Percentiles rank a stretch among this genome's conserved stretches.
Conservation (phyloP, 768 basidiomycete genomes). For the Coprinellus aureogranulatus region DNA sequence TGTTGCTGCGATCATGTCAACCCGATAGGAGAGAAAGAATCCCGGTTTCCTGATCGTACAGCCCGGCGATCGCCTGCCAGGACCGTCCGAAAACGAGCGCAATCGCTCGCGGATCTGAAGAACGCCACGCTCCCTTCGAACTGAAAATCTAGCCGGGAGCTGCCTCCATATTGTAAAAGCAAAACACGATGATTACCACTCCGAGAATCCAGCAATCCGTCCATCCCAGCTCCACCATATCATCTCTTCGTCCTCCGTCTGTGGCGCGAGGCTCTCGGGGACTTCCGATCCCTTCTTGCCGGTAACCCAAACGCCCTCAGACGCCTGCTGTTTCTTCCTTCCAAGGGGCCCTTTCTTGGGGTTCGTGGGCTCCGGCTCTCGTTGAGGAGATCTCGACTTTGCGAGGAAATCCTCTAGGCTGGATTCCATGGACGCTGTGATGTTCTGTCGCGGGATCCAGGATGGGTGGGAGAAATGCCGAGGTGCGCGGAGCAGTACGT, state of each 20-base stretch:
- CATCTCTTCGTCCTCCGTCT: constrained; percentile 43
- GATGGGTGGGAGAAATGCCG: constrained; percentile 45
- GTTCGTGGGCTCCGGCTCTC: background rate
- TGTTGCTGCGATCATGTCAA: no score
- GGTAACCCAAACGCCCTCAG: constrained; percentile 52
- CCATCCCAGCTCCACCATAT: constrained; percentile 68
- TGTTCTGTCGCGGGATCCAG: constrained; percentile 47
- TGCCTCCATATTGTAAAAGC: no score
- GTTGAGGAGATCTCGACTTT: constrained; percentile 23
- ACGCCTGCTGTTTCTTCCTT: constrained; percentile 22
- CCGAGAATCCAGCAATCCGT: constrained; percentile 48
- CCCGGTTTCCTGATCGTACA: no score
- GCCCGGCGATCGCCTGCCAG: no score
- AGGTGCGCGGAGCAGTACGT: constrained; percentile 45
- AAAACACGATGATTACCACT: constrained; percentile 35
- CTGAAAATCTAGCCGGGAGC: no score
- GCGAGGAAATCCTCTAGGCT: constrained; percentile 39
- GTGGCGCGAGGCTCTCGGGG: background rate
- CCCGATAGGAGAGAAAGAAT: no score
- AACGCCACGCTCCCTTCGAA: no score
- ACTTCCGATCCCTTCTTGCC: constrained; percentile 21
- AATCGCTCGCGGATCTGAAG: no score
- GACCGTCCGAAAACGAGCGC: no score
- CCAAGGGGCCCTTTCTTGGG: background rate
- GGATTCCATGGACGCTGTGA: constrained; percentile 35